Evolutionary conservation across 768 basidiomycete genomes (phyloP), one percentile per base, ranked within the genome.

Genomic region (Coprinellus aureogranulatus): DNA sequence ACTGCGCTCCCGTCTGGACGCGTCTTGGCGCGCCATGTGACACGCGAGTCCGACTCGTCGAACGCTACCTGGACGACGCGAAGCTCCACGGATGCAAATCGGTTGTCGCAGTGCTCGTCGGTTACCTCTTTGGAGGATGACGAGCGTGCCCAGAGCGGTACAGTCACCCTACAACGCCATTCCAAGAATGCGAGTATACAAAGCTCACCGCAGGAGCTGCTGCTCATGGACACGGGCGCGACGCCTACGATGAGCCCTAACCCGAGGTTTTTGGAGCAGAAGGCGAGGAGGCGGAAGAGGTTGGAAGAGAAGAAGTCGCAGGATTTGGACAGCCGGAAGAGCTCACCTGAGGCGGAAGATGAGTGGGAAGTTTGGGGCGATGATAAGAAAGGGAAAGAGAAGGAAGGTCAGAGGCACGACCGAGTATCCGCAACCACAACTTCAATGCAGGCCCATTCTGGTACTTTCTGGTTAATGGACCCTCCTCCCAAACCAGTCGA

Each of bases 231-330:
- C 65, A 79, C 80, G n/a, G 80, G 78, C 30, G 77, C 77, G 40
- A 80, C 77, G 25, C 80, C 75, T 9, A 77, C 72, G 16, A 73
- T 80, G 72, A 78, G 76, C 61, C 80, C 81, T 2, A 81, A 80
- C 57, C 77, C 78, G 25, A 75, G 71, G 31, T 83, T 79, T 57
- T 66, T 70, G 28, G 68, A 68, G 61, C 68, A 63, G 37, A 66
- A 65, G 51, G 55, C 60, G 59, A 47, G 59, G 47, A 60, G 61
- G 60, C 46, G 34, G 46, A 44, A 48, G 56, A 57, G 46, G 45
- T 12, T 30, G 49, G n/a, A 59, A 34, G 40, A 53, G 55, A 49
- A 20, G 27, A 11, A 44, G 27, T 26, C n/a, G 18, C 53, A 26
- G 16, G 49, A 40, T 10, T 34, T 37, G 37, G 44, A 18, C 1